Percentiles rank a stretch among this genome's conserved stretches.
phyloP scores from a whole-genome alignment of 192 early-diverging fungal genomes.

The Gigaspora rosea region DNA sequence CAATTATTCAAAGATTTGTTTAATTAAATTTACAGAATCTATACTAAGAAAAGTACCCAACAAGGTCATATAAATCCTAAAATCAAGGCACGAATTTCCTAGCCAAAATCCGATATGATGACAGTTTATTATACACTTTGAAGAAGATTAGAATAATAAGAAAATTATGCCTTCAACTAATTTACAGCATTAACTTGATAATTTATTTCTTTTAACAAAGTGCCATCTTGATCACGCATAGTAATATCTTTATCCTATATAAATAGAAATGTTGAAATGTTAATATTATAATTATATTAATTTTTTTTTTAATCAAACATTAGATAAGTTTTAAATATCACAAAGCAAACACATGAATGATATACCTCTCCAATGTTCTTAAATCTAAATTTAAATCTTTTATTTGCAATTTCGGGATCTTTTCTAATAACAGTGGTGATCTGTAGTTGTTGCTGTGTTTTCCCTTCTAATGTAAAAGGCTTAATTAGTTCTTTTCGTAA shows the following conservation, averaged over 20 bases:
- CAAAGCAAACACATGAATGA: neutral
- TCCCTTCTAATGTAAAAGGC: conserved; percentile 36
- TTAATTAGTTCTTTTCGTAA: conserved; percentile 37
- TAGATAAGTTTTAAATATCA: neutral
- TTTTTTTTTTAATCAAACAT: neutral
- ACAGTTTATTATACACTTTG: no score
- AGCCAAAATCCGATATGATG: no score
- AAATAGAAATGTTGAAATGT: neutral
- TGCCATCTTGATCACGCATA: conserved; percentile 28
- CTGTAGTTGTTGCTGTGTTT: conserved; percentile 31
- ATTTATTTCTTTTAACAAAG: neutral
- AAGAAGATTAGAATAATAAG: no score
- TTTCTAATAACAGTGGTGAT: conserved; percentile 22
- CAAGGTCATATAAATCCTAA: no score
- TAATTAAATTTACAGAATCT: no score
- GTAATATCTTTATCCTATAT: neutral
- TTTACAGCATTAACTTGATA: no score
- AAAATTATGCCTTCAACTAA: no score
- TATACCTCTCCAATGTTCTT: conserved; percentile 36
- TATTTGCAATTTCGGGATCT: conserved; percentile 32
- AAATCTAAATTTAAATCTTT: conserved; percentile 48
- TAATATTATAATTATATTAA: neutral
- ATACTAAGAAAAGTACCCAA: no score
- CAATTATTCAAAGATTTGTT: no score
- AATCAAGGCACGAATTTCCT: no score